phyloP scores from a whole-genome alignment of 139 green algal genomes.

The Ostreobium quekettii region DNA sequence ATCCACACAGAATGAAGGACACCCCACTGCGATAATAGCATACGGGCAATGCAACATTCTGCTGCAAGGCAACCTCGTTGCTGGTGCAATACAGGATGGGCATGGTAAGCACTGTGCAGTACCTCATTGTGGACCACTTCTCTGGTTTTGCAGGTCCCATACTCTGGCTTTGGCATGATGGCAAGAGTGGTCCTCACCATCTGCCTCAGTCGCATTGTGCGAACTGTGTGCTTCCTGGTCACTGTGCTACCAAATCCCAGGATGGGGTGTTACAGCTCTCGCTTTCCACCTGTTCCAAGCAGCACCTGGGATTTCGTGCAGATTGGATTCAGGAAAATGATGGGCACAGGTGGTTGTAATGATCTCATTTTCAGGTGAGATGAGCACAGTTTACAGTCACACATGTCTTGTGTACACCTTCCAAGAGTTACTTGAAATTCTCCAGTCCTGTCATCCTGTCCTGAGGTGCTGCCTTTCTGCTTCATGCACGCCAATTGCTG shows the following conservation, averaged over 20 bases:
- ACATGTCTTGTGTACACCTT: no score
- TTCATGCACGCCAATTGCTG: no score
- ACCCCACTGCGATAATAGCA: neutral
- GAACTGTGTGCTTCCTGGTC: constrained; percentile 62
- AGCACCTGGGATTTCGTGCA: constrained; percentile 37
- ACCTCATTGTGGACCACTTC: neutral
- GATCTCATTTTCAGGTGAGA: constrained; percentile 59
- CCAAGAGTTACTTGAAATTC: no score
- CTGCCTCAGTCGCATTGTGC: constrained; percentile 38
- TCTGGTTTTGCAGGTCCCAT: constrained; percentile 43
- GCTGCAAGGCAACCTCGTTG: neutral
- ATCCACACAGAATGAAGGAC: neutral
- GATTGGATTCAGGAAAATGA: constrained; percentile 45
- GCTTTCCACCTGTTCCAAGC: constrained; percentile 54
- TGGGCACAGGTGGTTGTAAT: constrained; percentile 65
- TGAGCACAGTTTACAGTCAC: no score
- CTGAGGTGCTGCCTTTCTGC: no score
- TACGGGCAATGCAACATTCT: neutral
- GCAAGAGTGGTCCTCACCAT: constrained; percentile 55
- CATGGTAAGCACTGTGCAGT: neutral
- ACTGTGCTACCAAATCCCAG: constrained; percentile 70
- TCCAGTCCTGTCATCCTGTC: no score
- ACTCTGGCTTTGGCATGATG: constrained; percentile 69
- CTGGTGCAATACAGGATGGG: neutral
- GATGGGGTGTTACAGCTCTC: constrained; percentile 51